Evolutionary conservation across 78 protist species (phyloP).

Genomic region (slime mould (Dictyostelium discoideum)): dicty_2.7 NC_007090.3:5194001-5194500

Average conservation of each 20-base stretch:
- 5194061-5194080: slow-evolving; percentile 61
- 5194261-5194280: background rate
- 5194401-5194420: slow-evolving; percentile 67
- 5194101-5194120: slow-evolving; percentile 61
- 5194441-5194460: slow-evolving; percentile 71
- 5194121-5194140: slow-evolving; percentile 52
- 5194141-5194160: slow-evolving; percentile 61
- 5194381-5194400: slow-evolving; percentile 69
- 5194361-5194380: slow-evolving; percentile 71
- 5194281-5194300: background rate
- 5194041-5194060: slow-evolving; percentile 3
- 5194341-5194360: background rate
- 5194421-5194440: slow-evolving; percentile 54
- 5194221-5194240: background rate
- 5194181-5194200: background rate
- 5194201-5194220: background rate
- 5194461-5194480: slow-evolving; percentile 51
- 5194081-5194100: slow-evolving; percentile 72
- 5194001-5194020: slow-evolving; percentile 50
- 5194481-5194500: slow-evolving; percentile 65
- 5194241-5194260: background rate
- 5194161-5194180: slow-evolving; percentile 58
- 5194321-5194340: no score
- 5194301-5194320: no score
- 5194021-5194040: slow-evolving; percentile 46